Evolutionary conservation across 805 yeast genomes (phyloP), one percentile per base, ranked within the genome.

Genomic region (Maudiozyma serrabonitensis): DNA sequence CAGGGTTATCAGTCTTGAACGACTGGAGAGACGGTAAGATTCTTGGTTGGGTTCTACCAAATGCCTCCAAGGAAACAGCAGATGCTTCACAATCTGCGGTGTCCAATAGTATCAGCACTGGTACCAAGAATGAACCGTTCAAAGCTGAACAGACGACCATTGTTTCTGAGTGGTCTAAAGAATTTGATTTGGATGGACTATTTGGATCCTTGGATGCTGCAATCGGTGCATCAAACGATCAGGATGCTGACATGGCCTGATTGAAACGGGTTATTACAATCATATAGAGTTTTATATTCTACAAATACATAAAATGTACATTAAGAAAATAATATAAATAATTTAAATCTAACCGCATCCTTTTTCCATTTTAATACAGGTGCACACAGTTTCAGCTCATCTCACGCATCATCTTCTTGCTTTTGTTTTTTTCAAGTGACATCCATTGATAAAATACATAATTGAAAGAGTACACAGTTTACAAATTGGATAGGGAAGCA

Each of bases 21-120:
- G 99, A 93, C 69, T 93, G 98, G 98, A 81, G 96, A 70, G 97
- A 90, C 67, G 99, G 99, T 51, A 80, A 93, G 64, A 81, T 93
- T 59, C 69, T 83, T 49, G 95, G 97, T 45, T 93, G 96, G 96
- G 80, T 87, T 2, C 69, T 82, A 58, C 95, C 96, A 46, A 83
- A 71, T 43, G 72, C 75, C 34, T 73, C 81, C 12, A 75, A 76
- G 57, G 69, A 66, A 21, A 60, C 58, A 19, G 54, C 56, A 43
- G 50, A 60, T 19, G 38, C 15, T 19, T n/a, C 42, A 3, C 19
- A 39, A 18, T 39, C 42, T 3, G 55, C 56, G 16, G 62, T 56
- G 23, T 56, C 57, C 32, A 57, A 79, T 9, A 67, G 69, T 23
- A 65, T 70, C 18, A 54, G 57, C 45, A 52, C 64, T 25, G 64